Conservation (phyloP, 75 land plant species). For the Ceratopteris richardii region DNA sequence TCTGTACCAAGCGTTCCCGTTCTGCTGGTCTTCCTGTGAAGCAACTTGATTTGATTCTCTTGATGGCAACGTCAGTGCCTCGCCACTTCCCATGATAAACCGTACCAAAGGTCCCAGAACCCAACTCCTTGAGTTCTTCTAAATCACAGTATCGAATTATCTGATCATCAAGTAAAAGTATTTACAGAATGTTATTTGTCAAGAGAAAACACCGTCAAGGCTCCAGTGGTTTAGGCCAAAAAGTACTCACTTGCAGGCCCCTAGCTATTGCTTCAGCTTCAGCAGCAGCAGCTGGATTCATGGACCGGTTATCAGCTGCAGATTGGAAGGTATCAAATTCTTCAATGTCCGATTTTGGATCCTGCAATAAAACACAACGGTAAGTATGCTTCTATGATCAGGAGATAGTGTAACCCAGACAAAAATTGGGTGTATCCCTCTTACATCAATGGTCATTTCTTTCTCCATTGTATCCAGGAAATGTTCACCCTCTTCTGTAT, state of each 20-base stretch:
- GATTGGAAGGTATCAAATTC: constrained; percentile 1
- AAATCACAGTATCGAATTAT: constrained; percentile 55
- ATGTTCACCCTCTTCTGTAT: too few relatives aligned
- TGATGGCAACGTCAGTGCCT: constrained; percentile 68
- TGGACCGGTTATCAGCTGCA: background rate
- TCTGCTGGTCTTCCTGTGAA: constrained; percentile 63
- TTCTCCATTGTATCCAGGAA: background rate
- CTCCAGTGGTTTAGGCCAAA: background rate
- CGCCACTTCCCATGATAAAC: constrained; percentile 88
- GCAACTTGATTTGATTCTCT: constrained; percentile 62
- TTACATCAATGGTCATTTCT: too few relatives aligned
- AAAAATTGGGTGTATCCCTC: too few relatives aligned
- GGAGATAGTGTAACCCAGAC: too few relatives aligned
- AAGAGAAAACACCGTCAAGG: background rate
- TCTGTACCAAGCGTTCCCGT: constrained; percentile 49
- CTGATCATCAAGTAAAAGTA: constrained; percentile 11
- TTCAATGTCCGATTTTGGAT: background rate
- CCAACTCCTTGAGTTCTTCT: constrained; percentile 61
- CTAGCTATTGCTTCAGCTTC: background rate
- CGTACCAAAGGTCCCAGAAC: constrained; percentile 83
- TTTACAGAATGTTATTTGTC: background rate
- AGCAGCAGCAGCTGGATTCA: constrained; percentile 1
- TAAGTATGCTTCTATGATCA: too few relatives aligned
- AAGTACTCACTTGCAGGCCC: constrained; percentile 3
- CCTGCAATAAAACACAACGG: background rate